These are phyloP conservation scores for Trichoderma aggressivum DNA, from an alignment of 2,329 filamentous ascomycete species.

Conservation along the genomic window DNA sequence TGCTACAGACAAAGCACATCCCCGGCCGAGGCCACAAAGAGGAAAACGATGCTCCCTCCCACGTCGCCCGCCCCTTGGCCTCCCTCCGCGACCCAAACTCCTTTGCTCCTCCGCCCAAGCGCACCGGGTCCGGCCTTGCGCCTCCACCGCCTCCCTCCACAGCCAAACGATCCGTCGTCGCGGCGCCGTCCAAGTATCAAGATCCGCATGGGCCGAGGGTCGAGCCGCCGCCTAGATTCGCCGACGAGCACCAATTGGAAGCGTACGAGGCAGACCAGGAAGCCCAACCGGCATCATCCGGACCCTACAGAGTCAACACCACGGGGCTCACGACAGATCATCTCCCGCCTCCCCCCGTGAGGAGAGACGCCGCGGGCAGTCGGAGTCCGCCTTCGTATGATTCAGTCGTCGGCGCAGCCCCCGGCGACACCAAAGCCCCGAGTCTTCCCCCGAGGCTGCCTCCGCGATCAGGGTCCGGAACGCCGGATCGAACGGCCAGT, in stretches of 20 bases:
- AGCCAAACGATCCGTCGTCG: constrained; percentile 27
- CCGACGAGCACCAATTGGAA: constrained; percentile 8
- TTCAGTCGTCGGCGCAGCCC: constrained; percentile 30
- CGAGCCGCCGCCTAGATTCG: background rate
- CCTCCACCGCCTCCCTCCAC: constrained; percentile 27
- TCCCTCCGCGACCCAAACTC: constrained; percentile 70
- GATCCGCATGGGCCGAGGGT: constrained; percentile 28
- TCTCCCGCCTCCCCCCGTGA: constrained; percentile 67
- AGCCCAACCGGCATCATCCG: constrained; percentile 47
- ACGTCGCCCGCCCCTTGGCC: constrained; percentile 58
- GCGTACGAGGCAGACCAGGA: constrained; percentile 28
- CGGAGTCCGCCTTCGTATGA: constrained; percentile 32
- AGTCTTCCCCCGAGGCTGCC: constrained; percentile 68
- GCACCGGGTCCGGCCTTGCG: constrained; percentile 36
- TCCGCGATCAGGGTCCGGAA: constrained; percentile 36
- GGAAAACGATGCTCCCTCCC: constrained; percentile 26
- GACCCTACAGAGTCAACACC: constrained; percentile 64
- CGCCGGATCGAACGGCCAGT: constrained; percentile 8
- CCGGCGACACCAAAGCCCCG: constrained; percentile 39
- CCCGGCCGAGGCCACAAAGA: constrained; percentile 38
- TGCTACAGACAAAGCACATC: constrained; percentile 8
- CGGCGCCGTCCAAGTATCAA: constrained; percentile 34
- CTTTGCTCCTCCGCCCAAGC: constrained; percentile 80
- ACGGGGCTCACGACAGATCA: constrained; percentile 67
- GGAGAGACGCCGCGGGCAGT: constrained; percentile 42